Base-by-base conservation (phyloP, 192 early-diverging fungal species). In the Rhizophagus prolifer region DNA sequence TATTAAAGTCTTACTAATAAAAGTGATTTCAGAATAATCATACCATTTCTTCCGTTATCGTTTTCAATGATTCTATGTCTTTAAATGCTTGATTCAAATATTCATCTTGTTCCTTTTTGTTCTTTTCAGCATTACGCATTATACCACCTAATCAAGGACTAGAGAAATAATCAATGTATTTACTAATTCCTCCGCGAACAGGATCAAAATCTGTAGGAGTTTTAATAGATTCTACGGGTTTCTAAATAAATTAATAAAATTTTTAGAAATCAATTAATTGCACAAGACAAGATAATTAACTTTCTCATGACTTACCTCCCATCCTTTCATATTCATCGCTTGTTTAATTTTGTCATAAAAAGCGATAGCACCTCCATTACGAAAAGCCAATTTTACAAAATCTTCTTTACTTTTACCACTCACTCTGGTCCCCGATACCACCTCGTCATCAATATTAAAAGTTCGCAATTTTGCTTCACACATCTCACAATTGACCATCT, bases 11-110 rank as follows among this genome's bases (percentile, higher is more conserved):
- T 44, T 44, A 44, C 2, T 44, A 44, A 44, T 12, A 44, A 44
- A 44, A 34, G 26, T 63, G 10, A 41, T 60, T 44, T 58, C 34
- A 13, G 28, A 63, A 47, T 25, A 64, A 34, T 61, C 12, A 80
- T 75, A 95, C 94, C 93, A 99, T 96, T 71, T 97, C 93, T 23
- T 89, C 86, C 1, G 96, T 96, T 81, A 94, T 95, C 41, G 88
- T 88, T 86, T 94, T 95, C 58, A 99, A 83, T 23, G 90, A 91
- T 44, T 96, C 89, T 44, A 99, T 82, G 78, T 99, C 97, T 60
- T 87, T 83, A 83, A 99, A 99, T 7, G 95, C 95, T 41, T 92
- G 89, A 44, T 85, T 81, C 19, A 98, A 81, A 3, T 92, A 91
- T 60, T 86, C 87, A 28, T 92, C 92, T 9, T 87, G 82, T n/a